These are phyloP conservation scores for Vicia sativa DNA, from an alignment of 306 rosid genomes.

Conservation along the genomic window DNA sequence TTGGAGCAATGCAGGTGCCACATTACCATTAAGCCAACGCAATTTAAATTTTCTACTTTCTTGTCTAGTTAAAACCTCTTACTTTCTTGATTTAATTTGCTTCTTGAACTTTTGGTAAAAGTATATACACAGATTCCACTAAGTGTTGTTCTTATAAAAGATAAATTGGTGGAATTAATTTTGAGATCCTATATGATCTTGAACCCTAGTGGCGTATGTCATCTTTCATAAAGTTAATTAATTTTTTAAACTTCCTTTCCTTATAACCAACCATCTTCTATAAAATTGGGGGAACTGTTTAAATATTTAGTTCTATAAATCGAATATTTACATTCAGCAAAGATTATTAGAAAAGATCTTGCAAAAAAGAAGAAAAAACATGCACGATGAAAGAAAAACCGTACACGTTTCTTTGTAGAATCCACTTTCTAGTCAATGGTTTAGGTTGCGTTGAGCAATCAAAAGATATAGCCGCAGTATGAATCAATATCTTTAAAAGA, in stretches of 20 bases:
- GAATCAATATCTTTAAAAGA: neutral
- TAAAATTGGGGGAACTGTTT: neutral
- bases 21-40: neutral
- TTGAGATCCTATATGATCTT: conserved; percentile 29
- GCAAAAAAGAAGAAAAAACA: neutral
- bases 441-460: neutral
- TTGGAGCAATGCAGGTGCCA: conserved; percentile 17
- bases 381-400: neutral
- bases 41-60: conserved; percentile 18
- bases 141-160: neutral
- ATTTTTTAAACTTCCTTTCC: neutral
- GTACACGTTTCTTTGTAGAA: conserved; percentile 13
- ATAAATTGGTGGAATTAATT: conserved; percentile 27
- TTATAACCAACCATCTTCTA: neutral
- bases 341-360: neutral
- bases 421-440: neutral
- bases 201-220: neutral
- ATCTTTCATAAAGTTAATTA: neutral
- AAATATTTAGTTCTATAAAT: neutral
- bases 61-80: neutral
- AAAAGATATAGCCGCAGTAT: neutral
- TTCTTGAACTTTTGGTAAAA: conserved; percentile 33
- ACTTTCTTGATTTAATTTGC: conserved; percentile 3
- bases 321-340: conserved; percentile 12
- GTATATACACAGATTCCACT: conserved; percentile 43